phyloP scores from a whole-genome alignment of 495 filamentous ascomycete genomes.

The Penicillium egyptiacum region DNA sequence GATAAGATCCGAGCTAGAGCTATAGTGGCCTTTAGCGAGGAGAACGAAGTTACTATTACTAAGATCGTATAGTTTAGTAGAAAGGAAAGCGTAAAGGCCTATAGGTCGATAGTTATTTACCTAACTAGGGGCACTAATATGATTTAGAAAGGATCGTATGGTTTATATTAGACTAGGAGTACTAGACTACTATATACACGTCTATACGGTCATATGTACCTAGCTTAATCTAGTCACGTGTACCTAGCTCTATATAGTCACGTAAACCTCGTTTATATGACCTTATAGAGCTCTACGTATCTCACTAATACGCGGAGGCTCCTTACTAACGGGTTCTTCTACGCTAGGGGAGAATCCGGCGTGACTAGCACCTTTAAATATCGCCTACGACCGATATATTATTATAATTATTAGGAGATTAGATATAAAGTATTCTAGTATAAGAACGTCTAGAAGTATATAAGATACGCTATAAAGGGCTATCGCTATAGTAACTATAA shows the following conservation, averaged over 20 bases:
- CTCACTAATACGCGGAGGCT: conserved; percentile 28
- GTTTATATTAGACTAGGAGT: too few relatives aligned
- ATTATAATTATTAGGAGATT: too few relatives aligned
- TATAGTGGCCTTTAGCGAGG: conserved; percentile 19
- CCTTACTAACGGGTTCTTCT: conserved; percentile 29
- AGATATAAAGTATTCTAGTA: too few relatives aligned
- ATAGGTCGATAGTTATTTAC: conserved; percentile 38
- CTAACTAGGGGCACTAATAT: conserved; percentile 30
- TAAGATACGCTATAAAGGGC: conserved; percentile 28
- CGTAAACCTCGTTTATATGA: too few relatives aligned
- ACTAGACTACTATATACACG: too few relatives aligned
- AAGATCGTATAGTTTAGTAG: conserved; percentile 36
- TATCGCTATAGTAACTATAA: conserved; percentile 28
- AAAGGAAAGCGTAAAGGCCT: conserved; percentile 29
- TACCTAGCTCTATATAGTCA: too few relatives aligned
- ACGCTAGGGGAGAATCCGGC: conserved; percentile 31
- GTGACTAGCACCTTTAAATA: conserved; percentile 28
- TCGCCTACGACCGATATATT: conserved; percentile 21
- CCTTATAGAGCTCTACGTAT: too few relatives aligned
- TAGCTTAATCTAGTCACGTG: too few relatives aligned
- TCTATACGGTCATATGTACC: too few relatives aligned
- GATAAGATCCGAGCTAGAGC: conserved; percentile 18
- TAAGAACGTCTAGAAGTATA: conserved; percentile 27
- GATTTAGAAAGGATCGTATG: too few relatives aligned
- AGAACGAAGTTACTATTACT: conserved; percentile 24